Evolutionary conservation across 192 early-diverging fungal species (phyloP).

Genomic region (Umbelopsis isabellina): DNA sequence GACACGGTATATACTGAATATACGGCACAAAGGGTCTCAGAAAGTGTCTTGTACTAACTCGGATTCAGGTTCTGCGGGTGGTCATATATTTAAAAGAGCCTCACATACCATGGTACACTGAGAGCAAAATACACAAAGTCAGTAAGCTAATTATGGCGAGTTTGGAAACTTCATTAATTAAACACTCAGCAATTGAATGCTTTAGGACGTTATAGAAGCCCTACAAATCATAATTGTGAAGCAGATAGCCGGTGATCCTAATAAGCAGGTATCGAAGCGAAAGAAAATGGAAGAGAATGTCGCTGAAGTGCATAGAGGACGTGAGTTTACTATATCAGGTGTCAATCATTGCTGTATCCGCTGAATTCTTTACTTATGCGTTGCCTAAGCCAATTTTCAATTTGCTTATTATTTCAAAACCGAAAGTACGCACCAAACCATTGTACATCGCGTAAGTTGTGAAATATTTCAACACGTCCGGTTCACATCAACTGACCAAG

Average conservation of each 20-base stretch:
- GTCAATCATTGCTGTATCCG: neutral
- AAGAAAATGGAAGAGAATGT: neutral
- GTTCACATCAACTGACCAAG: neutral
- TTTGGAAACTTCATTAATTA: no score
- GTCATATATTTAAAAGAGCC: neutral
- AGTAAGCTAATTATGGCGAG: neutral
- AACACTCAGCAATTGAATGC: no score
- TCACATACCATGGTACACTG: conserved; percentile 11
- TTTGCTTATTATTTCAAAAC: conserved; percentile 9
- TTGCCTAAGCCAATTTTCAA: conserved; percentile 5
- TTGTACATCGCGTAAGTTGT: neutral
- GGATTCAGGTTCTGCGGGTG: conserved; percentile 3
- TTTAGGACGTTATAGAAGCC: conserved; percentile 5
- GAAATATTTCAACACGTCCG: neutral
- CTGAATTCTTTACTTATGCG: neutral
- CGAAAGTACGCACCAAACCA: neutral
- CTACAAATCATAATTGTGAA: conserved; percentile 12
- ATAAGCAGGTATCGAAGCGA: neutral
- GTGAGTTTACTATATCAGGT: neutral
- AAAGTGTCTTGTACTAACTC: neutral
- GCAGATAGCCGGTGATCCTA: conserved; percentile 1
- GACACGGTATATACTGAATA: neutral
- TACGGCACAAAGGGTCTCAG: neutral
- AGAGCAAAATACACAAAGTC: neutral
- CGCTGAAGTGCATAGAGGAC: neutral